Base-by-base conservation (phyloP, 331 rosid genomes). In the Malus hybrid region DNA sequence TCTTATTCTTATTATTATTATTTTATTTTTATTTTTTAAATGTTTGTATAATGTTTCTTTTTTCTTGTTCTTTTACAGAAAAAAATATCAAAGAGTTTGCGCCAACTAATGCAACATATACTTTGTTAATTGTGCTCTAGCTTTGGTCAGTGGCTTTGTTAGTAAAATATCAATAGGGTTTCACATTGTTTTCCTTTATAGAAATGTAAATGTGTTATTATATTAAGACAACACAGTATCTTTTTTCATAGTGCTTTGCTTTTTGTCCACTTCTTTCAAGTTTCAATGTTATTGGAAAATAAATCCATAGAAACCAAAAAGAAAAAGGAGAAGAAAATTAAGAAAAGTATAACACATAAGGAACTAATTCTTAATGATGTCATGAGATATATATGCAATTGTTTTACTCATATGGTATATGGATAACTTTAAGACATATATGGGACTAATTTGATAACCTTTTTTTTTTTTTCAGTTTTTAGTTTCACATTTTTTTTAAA, bases 21-120 rank as follows among this genome's bases (percentile, higher is more conserved):
- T 83, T 89, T 87, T 86, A 80, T 90, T 93, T 39, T 82, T 86
- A 80, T 85, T 86, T 86, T 83, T 63, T 34, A 87, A 78, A 73
- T 84, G 88, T 79, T 80, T 87, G 93, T 85, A 86, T 78, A 87
- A 86, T 81, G 76, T 72, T 22, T 61, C 80, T 76, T 68, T 81
- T 42, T 75, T 70, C 62, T 52, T 74, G 22, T 65, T 76, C 55
- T 59, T 64, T 77, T 82, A 87, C 88, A 86, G 77, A 64, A 73
- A 80, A 69, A 80, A 76, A 85, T 83, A 86, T 85, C 86, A 82
- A 80, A 81, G 87, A 81, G 85, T 87, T 86, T 86, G 86, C 83
- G 87, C 87, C 79, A 86, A 73, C 64, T 55, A 63, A 39, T 55
- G 88, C 89, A 84, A 76, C 56, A 71, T 76, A 81, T 76, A 85